Evolutionary conservation across 352 stramenopile genomes (phyloP).

Genomic region (Phytophthora pistaciae): DNA sequence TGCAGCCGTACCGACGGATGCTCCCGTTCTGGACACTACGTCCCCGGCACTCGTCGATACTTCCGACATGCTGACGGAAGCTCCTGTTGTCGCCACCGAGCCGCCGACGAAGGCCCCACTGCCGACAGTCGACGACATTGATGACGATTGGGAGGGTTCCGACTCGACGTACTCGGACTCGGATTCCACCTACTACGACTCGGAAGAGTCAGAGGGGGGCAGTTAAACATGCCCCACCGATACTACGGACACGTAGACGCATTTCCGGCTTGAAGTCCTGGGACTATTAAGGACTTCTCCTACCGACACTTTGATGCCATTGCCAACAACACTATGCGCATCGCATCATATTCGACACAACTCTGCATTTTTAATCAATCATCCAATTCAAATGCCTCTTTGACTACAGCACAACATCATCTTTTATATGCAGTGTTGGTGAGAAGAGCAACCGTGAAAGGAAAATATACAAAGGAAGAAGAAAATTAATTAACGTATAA

Average conservation of each 20-base stretch:
- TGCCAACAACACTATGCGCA: not conserved
- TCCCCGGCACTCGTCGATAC: not conserved
- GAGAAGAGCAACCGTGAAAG: too few species aligned
- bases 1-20: not conserved
- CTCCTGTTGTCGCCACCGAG: not conserved
- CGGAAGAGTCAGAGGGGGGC: conserved; percentile 12
- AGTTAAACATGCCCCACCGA: conserved; percentile 2
- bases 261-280: not conserved
- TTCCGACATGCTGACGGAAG: conserved; percentile 17
- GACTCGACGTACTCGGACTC: conserved; percentile 18
- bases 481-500: too few species aligned
- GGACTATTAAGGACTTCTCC: not conserved
- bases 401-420: too few species aligned
- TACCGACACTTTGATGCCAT: too few species aligned
- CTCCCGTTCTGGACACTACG: not conserved
- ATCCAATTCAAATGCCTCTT: too few species aligned
- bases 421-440: too few species aligned
- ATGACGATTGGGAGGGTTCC: conserved; percentile 27
- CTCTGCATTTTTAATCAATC: not conserved
- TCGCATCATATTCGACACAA: conserved; percentile 1
- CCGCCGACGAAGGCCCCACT: not conserved
- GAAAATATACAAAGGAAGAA: too few species aligned
- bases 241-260: conserved; percentile 1
- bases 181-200: conserved; percentile 26
- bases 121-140: conserved; percentile 1